phyloP scores from a whole-genome alignment of 805 yeast species.

The Lipomyces yamanashiensis region DNA sequence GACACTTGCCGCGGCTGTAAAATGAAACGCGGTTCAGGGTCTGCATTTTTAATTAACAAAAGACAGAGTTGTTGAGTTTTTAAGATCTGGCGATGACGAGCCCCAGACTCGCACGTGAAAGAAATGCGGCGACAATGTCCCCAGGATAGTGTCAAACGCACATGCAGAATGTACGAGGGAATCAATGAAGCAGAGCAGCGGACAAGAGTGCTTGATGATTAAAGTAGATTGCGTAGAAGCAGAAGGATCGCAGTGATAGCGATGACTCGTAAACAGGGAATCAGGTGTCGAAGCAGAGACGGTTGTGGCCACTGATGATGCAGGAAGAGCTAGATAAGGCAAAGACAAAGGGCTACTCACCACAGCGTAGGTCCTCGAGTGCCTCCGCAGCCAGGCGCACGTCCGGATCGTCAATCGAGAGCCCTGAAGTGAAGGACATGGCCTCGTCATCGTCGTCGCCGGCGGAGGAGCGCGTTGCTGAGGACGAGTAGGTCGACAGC shows the following conservation, averaged over 20 bases:
- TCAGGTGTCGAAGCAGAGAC: background rate
- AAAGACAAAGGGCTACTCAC: slow-evolving; percentile 18
- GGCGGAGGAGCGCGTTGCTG: slow-evolving; percentile 22
- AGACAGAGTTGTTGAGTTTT: slow-evolving; percentile 4
- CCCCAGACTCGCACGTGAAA: slow-evolving; percentile 24
- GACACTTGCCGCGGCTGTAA: background rate
- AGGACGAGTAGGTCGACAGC: slow-evolving; percentile 26
- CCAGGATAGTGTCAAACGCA: background rate
- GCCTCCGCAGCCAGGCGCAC: slow-evolving; percentile 43
- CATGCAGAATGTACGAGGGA: no score
- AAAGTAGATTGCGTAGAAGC: no score
- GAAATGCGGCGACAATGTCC: background rate
- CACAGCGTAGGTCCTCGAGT: slow-evolving; percentile 39
- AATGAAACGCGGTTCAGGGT: background rate
- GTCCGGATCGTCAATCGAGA: slow-evolving; percentile 37
- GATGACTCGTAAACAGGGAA: no score
- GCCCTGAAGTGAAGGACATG: slow-evolving; percentile 34
- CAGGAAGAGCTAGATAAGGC: background rate
- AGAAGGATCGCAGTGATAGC: no score
- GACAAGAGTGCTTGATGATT: no score
- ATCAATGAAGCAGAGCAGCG: no score
- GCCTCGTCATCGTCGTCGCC: slow-evolving; percentile 35
- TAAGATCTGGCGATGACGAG: background rate
- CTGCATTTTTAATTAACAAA: background rate
- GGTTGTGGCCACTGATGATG: background rate